These are phyloP conservation scores for Closterium sp. DNA, from an alignment of 139 green algal genomes.

Conservation along the genomic window DNA sequence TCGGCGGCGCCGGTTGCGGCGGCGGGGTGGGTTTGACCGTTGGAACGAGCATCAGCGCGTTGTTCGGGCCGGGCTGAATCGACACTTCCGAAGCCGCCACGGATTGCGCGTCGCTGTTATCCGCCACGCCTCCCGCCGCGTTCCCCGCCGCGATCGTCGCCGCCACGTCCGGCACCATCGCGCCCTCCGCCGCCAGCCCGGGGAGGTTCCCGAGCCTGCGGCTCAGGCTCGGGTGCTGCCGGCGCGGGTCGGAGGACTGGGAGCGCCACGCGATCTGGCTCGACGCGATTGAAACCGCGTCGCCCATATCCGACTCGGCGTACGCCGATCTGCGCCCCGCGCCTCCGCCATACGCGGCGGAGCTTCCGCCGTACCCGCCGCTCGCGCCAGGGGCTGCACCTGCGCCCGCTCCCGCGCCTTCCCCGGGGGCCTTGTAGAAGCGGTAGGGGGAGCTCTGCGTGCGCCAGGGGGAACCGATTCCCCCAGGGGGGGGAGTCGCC, in stretches of 20 bases:
- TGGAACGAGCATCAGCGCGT: neutral
- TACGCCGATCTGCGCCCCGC: neutral
- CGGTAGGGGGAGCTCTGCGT: neutral
- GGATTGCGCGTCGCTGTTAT: neutral
- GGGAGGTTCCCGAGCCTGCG: constrained; percentile 4
- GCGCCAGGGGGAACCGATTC: neutral
- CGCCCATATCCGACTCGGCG: neutral
- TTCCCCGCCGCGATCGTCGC: neutral
- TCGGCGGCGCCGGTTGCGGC: neutral
- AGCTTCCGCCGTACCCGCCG: neutral
- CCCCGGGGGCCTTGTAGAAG: neutral
- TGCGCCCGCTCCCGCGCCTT: neutral
- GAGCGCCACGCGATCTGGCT: neutral
- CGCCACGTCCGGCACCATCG: neutral
- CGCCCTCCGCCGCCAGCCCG: neutral
- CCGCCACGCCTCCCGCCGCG: neutral
- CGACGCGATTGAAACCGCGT: neutral
- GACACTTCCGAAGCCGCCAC: neutral
- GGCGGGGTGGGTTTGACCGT: neutral
- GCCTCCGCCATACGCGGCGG: neutral
- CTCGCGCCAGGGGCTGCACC: neutral
- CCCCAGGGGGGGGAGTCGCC: neutral
- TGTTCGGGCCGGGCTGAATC: neutral
- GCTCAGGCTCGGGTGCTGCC: neutral
- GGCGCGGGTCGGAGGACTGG: neutral